These are phyloP conservation scores for Venturiaceae sp. DNA, from an alignment of 2,329 filamentous ascomycete genomes.

Conservation along the genomic window DNA sequence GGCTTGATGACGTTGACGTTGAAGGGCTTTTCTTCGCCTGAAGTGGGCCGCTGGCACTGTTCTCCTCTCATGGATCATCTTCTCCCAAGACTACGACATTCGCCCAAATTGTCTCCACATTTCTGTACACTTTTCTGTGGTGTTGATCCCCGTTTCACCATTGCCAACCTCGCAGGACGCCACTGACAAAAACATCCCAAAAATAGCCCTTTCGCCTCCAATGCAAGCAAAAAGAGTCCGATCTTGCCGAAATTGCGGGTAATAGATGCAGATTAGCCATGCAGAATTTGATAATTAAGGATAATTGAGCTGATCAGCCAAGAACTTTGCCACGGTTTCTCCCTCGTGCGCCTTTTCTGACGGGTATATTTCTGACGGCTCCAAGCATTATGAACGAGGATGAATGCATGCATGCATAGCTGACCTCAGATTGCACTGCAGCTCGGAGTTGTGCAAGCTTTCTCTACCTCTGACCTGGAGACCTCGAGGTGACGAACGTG, in stretches of 20 bases:
- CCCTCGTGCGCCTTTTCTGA: not conserved
- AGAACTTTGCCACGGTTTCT: not conserved
- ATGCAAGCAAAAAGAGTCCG: not conserved
- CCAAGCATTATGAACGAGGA: not conserved
- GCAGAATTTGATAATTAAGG: not conserved
- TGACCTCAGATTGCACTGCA: not conserved
- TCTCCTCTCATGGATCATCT: too few species aligned
- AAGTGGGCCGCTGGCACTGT: too few species aligned
- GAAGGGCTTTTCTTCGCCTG: too few species aligned
- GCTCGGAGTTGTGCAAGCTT: not conserved
- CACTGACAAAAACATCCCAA: not conserved
- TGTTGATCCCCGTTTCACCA: not conserved
- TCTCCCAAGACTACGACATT: too few species aligned
- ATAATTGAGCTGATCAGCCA: not conserved
- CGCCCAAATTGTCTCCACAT: too few species aligned
- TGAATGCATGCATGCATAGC: not conserved
- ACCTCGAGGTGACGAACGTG: not conserved
- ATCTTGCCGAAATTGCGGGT: not conserved
- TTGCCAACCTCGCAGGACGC: too few species aligned
- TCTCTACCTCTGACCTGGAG: not conserved
- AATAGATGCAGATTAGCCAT: not conserved
- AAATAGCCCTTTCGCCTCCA: not conserved
- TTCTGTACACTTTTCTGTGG: not conserved
- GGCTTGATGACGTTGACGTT: too few species aligned
- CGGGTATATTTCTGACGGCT: not conserved